Evolutionary conservation across 495 filamentous ascomycete species (phyloP), one percentile per base, ranked within the genome.

Genomic region (Daldinia bambusicola): DNA sequence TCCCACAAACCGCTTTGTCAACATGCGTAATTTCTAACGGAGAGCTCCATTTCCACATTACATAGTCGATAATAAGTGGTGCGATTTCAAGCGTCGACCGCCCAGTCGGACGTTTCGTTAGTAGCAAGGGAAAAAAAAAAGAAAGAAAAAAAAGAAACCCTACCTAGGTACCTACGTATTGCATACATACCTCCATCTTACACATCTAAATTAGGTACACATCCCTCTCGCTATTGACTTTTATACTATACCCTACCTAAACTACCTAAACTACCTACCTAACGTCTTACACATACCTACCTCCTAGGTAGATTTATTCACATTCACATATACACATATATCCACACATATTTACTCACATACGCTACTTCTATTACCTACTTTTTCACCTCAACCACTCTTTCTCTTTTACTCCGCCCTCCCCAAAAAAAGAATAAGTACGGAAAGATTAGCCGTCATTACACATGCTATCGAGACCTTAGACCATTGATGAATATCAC

Each of bases 401-500:
- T 53, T 26, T 16, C 50, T 16, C 50, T 32, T 9, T 32, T 14
- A 5, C 26, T 26, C 48, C 20, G 2, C 20, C 9, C 8, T 30
- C 3, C 20, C 31, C 3, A 7, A 3, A 26, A 26, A 26, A 26
- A 26, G 3, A 26, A 26, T 3, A 37, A 41, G 30, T n/a, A 60
- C 56, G 38, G 50, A 43, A 45, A 60, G 37, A 43, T 56, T 50
- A 62, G 18, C 51, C 16, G 61, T 6, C 26, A 63, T 60, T 61
- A 64, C 64, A 51, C 31, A 55, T 3, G 34, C 9, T 36, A 34
- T 38, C 18, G 18, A 14, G 51, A 55, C n/a, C 9, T 55, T 26
- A 55, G 5, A 10, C 61, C 32, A 59, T 22, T 64, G 57, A 69
- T 69, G 62, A 69, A 59, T 37, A 69, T 72, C 69, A 50, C 70